A percentile compares a stretch with the other conserved stretches of the same genome.
Evolutionary conservation across 2,329 filamentous ascomycete species (phyloP).

Genomic region (Atkinsonella texensis): DNA sequence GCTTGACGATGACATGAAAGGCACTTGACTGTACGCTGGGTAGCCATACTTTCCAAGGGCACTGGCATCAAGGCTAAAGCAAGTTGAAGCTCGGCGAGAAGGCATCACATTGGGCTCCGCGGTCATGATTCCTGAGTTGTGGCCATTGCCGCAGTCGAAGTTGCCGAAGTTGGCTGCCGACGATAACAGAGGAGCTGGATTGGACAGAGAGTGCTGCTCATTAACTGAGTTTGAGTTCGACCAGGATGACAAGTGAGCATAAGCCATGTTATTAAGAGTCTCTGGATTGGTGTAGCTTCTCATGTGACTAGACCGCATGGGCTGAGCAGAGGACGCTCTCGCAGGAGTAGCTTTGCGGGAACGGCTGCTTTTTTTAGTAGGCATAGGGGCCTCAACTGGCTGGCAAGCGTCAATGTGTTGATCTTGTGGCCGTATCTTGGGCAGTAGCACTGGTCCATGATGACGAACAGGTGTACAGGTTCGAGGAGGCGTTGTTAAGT

Average conservation of each 20-base stretch:
- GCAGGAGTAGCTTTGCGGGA: slow-evolving; percentile 14
- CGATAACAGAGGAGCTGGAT: slow-evolving; percentile 43
- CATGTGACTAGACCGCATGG: slow-evolving; percentile 34
- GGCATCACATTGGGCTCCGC: slow-evolving; percentile 1
- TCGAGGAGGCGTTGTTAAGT: slow-evolving; percentile 53
- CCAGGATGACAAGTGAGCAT: slow-evolving; percentile 28
- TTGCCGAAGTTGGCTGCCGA: slow-evolving; percentile 50
- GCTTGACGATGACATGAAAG: slow-evolving; percentile 24
- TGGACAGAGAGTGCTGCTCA: slow-evolving; percentile 14
- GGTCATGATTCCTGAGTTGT: slow-evolving; percentile 6
- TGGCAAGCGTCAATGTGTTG: slow-evolving; percentile 48
- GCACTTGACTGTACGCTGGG: slow-evolving; percentile 72
- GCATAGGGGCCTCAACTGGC: slow-evolving; percentile 9
- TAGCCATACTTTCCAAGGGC: slow-evolving; percentile 62
- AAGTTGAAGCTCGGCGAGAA: slow-evolving; percentile 45
- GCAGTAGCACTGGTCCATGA: slow-evolving; percentile 68
- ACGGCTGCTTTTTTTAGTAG: background rate
- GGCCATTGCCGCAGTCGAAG: slow-evolving; percentile 14
- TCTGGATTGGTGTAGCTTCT: slow-evolving; percentile 53
- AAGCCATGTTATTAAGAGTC: slow-evolving; percentile 29
- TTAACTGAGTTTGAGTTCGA: slow-evolving; percentile 3
- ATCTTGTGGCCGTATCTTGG: slow-evolving; percentile 79
- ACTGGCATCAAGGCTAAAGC: slow-evolving; percentile 53
- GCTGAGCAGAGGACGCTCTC: slow-evolving; percentile 6
- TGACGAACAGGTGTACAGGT: slow-evolving; percentile 61